Conservation (phyloP, 768 basidiomycete species). For the Suillus spraguei region DNA sequence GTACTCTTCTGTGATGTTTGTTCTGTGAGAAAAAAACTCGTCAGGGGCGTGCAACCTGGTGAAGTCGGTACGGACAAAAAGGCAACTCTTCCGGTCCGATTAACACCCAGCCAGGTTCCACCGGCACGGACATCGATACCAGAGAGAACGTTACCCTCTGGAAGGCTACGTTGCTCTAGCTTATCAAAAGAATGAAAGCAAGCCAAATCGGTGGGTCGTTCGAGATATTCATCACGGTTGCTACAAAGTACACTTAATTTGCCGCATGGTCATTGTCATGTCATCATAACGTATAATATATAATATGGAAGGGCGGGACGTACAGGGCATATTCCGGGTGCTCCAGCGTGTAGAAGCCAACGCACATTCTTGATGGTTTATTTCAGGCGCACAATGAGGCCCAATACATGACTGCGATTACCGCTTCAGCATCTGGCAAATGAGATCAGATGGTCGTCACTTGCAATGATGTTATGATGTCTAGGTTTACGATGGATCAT, state of each 20-base stretch:
- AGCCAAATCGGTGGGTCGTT: constrained; percentile 66
- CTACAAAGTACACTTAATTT: constrained; percentile 45
- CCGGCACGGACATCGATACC: constrained; percentile 74
- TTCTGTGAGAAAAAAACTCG: constrained; percentile 47
- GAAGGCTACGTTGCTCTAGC: constrained; percentile 20
- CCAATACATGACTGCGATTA: not conserved
- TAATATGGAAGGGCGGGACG: constrained; percentile 19
- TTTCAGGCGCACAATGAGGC: constrained; percentile 3
- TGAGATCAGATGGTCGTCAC: not conserved
- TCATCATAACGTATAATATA: constrained; percentile 4
- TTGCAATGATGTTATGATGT: not conserved
- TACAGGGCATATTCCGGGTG: constrained; percentile 81
- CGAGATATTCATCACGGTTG: constrained; percentile 77
- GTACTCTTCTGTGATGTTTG: constrained; percentile 78
- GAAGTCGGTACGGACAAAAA: constrained; percentile 57
- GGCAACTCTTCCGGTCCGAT: constrained; percentile 64
- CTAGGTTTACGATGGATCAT: not conserved
- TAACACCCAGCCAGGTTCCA: constrained; percentile 84
- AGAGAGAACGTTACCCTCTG: constrained; percentile 54
- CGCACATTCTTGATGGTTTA: constrained; percentile 57
- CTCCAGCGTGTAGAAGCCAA: constrained; percentile 76
- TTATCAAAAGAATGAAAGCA: constrained; percentile 67
- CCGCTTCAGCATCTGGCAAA: not conserved
- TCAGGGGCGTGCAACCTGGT: constrained; percentile 13
- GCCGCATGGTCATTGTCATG: constrained; percentile 48